A percentile compares a stretch with the other conserved stretches of the same genome.
These are phyloP conservation scores for Batkoa obscura DNA, from an alignment of 371 early-diverging fungal genomes.

Conservation along the genomic window DNA sequence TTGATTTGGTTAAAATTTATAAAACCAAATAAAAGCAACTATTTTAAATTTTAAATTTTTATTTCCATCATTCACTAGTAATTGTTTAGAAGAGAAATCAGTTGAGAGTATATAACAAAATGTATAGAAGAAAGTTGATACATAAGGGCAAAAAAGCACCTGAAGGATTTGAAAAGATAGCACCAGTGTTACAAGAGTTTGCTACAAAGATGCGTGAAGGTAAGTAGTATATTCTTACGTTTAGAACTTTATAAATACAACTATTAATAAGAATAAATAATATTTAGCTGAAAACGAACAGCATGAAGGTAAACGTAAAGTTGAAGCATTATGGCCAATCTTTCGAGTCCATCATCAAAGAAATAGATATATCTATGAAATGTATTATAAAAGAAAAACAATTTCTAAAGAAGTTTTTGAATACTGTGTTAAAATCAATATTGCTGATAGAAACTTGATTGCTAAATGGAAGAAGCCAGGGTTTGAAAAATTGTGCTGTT, in stretches of 20 bases:
- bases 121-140: too few species aligned
- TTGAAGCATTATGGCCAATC: slow-evolving; percentile 86
- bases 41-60: too few species aligned
- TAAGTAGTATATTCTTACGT: slow-evolving; percentile 20
- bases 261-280: neutral
- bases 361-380: slow-evolving; percentile 86
- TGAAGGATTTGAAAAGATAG: slow-evolving; percentile 88
- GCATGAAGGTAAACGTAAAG: slow-evolving; percentile 84
- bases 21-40: too few species aligned
- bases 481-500: slow-evolving; percentile 95
- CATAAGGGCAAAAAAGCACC: slow-evolving; percentile 86
- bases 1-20: too few species aligned
- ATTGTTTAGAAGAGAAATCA: too few species aligned
- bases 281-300: slow-evolving; percentile 82
- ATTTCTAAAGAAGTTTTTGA: slow-evolving; percentile 85
- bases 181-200: slow-evolving; percentile 82
- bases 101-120: too few species aligned
- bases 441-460: slow-evolving; percentile 86
- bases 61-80: too few species aligned
- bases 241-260: too few species aligned
- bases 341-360: slow-evolving; percentile 96
- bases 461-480: slow-evolving; percentile 98
- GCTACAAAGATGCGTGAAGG: slow-evolving; percentile 90
- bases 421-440: slow-evolving; percentile 73
- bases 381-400: slow-evolving; percentile 83